Evolutionary conservation across 2,329 filamentous ascomycete genomes (phyloP).

Genomic region (Penicillium sp.): DNA sequence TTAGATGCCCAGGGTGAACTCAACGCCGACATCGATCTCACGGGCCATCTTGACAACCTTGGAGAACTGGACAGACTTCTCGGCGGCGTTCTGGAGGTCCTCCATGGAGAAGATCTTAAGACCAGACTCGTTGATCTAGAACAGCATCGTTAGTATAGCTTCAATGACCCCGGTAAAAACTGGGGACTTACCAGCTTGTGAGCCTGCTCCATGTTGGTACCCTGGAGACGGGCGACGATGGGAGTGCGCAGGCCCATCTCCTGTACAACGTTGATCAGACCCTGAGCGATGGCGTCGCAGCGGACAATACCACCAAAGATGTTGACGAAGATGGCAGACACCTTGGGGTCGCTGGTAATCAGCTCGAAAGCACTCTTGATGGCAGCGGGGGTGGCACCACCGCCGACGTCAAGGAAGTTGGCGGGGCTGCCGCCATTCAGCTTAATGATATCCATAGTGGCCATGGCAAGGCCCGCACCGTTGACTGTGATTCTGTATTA

Average conservation of each 20-base stretch:
- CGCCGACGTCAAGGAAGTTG: conserved; percentile 98
- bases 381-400: conserved; percentile 91
- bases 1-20: conserved; percentile 92
- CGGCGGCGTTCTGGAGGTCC: conserved; percentile 91
- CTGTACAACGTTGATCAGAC: conserved; percentile 90
- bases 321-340: conserved; percentile 98
- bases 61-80: conserved; percentile 97
- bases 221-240: conserved; percentile 94
- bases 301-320: conserved; percentile 99
- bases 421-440: conserved; percentile 92
- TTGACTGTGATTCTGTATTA: conserved; percentile 58
- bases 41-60: conserved; percentile 99
- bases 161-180: conserved; percentile 24
- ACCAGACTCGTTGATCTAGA: conserved; percentile 84
- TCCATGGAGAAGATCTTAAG: conserved; percentile 99
- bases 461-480: conserved; percentile 98
- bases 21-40: conserved; percentile 94
- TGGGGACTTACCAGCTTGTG: conserved; percentile 60
- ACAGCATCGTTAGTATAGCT: conserved; percentile 3
- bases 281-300: conserved; percentile 94
- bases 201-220: conserved; percentile 95
- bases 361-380: conserved; percentile 98
- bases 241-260: conserved; percentile 93
- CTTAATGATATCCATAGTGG: conserved; percentile 99
- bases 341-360: conserved; percentile 97